Evolutionary conservation across 108 stramenopile species (phyloP).

Genomic region (Conticribra weissflogii): DNA sequence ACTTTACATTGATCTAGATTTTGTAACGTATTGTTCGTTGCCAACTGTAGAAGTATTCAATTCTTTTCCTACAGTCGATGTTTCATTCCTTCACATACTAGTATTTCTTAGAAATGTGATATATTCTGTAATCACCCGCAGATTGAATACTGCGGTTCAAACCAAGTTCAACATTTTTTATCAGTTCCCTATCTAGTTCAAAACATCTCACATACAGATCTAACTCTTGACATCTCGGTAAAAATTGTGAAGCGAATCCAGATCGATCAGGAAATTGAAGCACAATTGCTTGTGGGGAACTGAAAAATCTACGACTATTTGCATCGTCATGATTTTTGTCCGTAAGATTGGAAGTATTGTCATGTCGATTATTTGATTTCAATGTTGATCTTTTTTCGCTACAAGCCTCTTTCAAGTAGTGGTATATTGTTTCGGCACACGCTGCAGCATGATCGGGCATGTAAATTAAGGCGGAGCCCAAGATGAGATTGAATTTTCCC

Average conservation of each 20-base stretch:
- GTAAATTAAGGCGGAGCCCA: slow-evolving; percentile 36
- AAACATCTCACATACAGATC: slow-evolving; percentile 16
- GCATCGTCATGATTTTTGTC: not conserved
- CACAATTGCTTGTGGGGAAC: slow-evolving; percentile 20
- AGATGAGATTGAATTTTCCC: slow-evolving; percentile 33
- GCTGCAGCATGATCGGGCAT: slow-evolving; percentile 31
- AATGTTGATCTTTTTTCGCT: not conserved
- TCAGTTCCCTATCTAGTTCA: slow-evolving; percentile 11
- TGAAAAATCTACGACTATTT: not conserved
- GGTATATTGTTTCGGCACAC: slow-evolving; percentile 36
- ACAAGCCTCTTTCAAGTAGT: slow-evolving; percentile 6
- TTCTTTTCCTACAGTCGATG: too few relatives aligned
- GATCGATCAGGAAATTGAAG: slow-evolving; percentile 34
- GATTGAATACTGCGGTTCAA: slow-evolving; percentile 18
- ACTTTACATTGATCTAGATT: too few relatives aligned
- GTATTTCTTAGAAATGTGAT: slow-evolving; percentile 25
- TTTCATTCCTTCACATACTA: too few relatives aligned
- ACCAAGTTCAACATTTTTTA: slow-evolving; percentile 6
- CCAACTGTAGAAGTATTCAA: too few relatives aligned
- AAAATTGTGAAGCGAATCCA: slow-evolving; percentile 27
- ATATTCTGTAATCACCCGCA: slow-evolving; percentile 26
- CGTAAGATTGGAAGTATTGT: not conserved
- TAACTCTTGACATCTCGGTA: slow-evolving; percentile 27
- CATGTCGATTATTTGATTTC: not conserved
- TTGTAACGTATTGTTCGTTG: too few relatives aligned